Conservation (phyloP, 2,329 filamentous ascomycete genomes). For the Cytospora piceicola region DNA sequence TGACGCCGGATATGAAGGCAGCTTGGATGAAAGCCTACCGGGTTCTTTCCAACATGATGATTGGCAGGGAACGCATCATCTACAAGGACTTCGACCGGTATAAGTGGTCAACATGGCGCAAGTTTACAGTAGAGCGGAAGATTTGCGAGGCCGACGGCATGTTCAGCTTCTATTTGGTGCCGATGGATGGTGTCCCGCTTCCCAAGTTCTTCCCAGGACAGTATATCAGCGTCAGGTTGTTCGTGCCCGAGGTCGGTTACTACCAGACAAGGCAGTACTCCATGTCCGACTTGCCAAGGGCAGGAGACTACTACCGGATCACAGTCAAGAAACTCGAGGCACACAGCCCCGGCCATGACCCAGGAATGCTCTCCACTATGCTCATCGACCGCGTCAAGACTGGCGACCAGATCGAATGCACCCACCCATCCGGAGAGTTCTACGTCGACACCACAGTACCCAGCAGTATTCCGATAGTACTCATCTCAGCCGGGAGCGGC, state of each 20-base stretch:
- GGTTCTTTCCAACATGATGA: slow-evolving; percentile 70
- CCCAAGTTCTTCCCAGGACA: slow-evolving; percentile 68
- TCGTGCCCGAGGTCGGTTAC: slow-evolving; percentile 58
- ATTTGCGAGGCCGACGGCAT: slow-evolving; percentile 66
- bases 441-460: slow-evolving; percentile 48
- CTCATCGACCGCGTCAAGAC: slow-evolving; percentile 62
- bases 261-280: slow-evolving; percentile 70
- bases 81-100: slow-evolving; percentile 54
- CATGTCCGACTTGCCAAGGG: slow-evolving; percentile 63
- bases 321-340: slow-evolving; percentile 67
- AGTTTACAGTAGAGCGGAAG: slow-evolving; percentile 66
- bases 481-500: slow-evolving; percentile 61
- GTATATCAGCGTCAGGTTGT: slow-evolving; percentile 64
- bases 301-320: slow-evolving; percentile 63
- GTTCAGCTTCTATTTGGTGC: slow-evolving; percentile 67
- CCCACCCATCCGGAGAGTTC: slow-evolving; percentile 64
- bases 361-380: slow-evolving; percentile 67
- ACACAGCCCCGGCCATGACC: slow-evolving; percentile 49
- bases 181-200: slow-evolving; percentile 61
- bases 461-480: slow-evolving; percentile 51
- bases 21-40: slow-evolving; percentile 72
- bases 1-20: slow-evolving; percentile 63
- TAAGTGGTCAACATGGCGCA: slow-evolving; percentile 66
- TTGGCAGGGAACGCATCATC: slow-evolving; percentile 61
- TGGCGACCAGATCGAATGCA: slow-evolving; percentile 64